These are phyloP conservation scores for Skeletonema grethae DNA, from an alignment of 108 stramenopile species.

Conservation along the genomic window DNA sequence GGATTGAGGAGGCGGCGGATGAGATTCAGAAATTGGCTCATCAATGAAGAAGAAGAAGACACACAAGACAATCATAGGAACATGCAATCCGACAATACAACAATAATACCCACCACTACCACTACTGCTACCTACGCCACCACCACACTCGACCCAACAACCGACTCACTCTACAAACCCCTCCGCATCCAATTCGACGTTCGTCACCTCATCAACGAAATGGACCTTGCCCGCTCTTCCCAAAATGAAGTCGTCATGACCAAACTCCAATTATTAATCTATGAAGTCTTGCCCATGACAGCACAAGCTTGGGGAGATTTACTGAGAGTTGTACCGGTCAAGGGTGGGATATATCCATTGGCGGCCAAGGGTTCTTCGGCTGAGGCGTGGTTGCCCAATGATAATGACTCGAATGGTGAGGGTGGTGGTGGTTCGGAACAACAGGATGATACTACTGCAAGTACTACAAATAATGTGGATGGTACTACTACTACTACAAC, in stretches of 20 bases:
- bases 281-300: constrained; percentile 44
- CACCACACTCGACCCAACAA: constrained; percentile 21
- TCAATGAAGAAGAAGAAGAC: not conserved
- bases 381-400: constrained; percentile 13
- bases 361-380: constrained; percentile 25
- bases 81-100: not conserved
- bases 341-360: constrained; percentile 49
- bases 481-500: not conserved
- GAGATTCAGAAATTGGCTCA: not conserved
- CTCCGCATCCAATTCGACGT: constrained; percentile 47
- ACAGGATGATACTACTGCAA: not conserved
- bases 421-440: not conserved
- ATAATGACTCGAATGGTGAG: constrained; percentile 1
- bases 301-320: constrained; percentile 41
- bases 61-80: not conserved
- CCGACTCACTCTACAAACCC: constrained; percentile 36
- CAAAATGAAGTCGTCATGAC: constrained; percentile 9
- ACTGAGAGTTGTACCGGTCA: constrained; percentile 40
- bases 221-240: constrained; percentile 27
- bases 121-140: constrained; percentile 16
- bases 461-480: not conserved
- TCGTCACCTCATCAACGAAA: constrained; percentile 11
- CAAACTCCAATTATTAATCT: constrained; percentile 43
- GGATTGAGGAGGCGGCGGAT: not conserved
- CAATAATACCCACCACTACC: not conserved